Evolutionary conservation across 2,329 filamentous ascomycete genomes (phyloP).

Genomic region (Colletotrichum sojae): DNA sequence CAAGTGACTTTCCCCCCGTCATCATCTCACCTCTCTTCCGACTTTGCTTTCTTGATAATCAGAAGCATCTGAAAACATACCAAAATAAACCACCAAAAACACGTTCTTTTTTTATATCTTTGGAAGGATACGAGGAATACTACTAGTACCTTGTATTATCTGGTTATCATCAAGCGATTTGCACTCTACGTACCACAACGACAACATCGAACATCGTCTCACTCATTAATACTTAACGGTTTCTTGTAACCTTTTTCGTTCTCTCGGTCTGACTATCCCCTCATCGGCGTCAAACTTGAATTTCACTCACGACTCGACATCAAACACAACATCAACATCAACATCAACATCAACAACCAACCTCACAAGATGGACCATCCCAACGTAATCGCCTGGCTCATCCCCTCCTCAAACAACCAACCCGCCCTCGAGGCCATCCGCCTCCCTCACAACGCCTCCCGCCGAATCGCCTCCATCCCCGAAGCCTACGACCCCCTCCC

Average conservation of each 20-base stretch:
- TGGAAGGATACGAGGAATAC: neutral
- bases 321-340: neutral
- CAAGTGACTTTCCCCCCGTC: conserved; percentile 31
- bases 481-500: conserved; percentile 23
- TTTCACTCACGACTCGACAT: neutral
- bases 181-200: neutral
- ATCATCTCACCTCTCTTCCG: neutral
- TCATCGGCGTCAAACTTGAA: neutral
- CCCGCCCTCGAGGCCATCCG: conserved; percentile 37
- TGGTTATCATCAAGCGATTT: neutral
- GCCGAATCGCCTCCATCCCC: conserved; percentile 34
- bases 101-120: conserved; percentile 22
- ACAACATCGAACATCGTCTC: conserved; percentile 1
- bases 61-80: conserved; percentile 15
- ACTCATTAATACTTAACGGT: conserved; percentile 11
- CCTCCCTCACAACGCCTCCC: conserved; percentile 32
- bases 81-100: conserved; percentile 7
- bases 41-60: conserved; percentile 6
- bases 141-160: neutral
- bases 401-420: conserved; percentile 39
- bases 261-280: neutral
- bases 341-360: conserved; percentile 10
- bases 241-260: neutral
- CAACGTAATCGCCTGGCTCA: conserved; percentile 42
- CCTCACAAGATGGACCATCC: conserved; percentile 25